These are phyloP conservation scores for Suillus clintonianus DNA, from an alignment of 768 basidiomycete species.

Conservation along the genomic window DNA sequence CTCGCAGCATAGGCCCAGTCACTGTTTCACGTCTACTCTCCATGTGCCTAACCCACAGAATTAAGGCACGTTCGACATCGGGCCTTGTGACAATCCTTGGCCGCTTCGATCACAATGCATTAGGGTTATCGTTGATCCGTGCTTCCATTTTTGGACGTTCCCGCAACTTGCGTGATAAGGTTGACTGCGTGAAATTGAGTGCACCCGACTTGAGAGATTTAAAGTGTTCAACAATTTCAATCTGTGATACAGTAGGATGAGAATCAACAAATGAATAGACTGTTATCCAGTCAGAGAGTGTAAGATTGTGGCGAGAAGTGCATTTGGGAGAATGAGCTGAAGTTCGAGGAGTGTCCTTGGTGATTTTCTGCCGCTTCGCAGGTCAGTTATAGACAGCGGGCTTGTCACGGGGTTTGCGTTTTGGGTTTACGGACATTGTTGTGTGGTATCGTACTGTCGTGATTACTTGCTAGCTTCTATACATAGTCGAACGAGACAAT, in stretches of 20 bases:
- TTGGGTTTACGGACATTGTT: not conserved
- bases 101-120: slow-evolving; percentile 30
- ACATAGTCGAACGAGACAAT: not conserved
- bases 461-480: not conserved
- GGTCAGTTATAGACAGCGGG: not conserved
- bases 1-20: slow-evolving; percentile 7
- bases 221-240: slow-evolving; percentile 9
- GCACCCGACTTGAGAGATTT: not conserved
- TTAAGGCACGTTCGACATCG: slow-evolving; percentile 35
- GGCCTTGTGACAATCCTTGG: slow-evolving; percentile 33
- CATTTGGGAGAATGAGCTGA: not conserved
- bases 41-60: slow-evolving; percentile 30
- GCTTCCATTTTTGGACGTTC: slow-evolving; percentile 10
- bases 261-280: slow-evolving; percentile 10
- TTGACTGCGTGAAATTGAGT: slow-evolving; percentile 12
- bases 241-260: slow-evolving; percentile 6
- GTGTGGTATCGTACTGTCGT: not conserved
- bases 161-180: not conserved
- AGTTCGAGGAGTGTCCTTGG: not conserved
- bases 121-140: slow-evolving; percentile 16
- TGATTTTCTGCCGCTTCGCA: not conserved
- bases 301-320: not conserved
- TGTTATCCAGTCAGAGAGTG: slow-evolving; percentile 12
- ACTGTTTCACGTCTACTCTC: slow-evolving; percentile 1
- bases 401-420: slow-evolving; percentile 2